Conservation (phyloP, 352 stramenopile genomes). For the Pythium volutum region DNA sequence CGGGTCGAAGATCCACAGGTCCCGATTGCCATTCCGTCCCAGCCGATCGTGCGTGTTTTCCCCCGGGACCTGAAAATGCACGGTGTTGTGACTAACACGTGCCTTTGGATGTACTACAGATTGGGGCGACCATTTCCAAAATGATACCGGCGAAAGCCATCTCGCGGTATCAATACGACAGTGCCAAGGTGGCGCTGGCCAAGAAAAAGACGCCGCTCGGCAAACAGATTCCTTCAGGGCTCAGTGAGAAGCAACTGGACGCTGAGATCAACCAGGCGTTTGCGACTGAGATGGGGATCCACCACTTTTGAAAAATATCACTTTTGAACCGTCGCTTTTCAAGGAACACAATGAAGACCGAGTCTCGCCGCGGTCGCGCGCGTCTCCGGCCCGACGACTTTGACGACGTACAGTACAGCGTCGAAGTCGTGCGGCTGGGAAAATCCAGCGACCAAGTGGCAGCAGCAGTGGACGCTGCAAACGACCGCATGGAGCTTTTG, state of each 20-base stretch:
- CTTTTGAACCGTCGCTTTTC: constrained; percentile 11
- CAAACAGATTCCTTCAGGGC: constrained; percentile 40
- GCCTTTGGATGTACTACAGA: constrained; percentile 16
- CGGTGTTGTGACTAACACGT: not conserved
- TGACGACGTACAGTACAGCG: constrained; percentile 58
- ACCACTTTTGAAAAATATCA: constrained; percentile 26
- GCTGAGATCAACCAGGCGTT: constrained; percentile 69
- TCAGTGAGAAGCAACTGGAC: constrained; percentile 53
- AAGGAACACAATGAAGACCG: constrained; percentile 20
- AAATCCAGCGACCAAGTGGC: constrained; percentile 2
- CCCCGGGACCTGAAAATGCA: not conserved
- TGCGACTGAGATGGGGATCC: constrained; percentile 56
- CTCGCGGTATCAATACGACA: constrained; percentile 53
- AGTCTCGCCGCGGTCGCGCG: not conserved
- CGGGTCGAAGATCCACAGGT: constrained; percentile 65
- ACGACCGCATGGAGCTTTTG: constrained; percentile 29
- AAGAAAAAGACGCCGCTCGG: constrained; percentile 68
- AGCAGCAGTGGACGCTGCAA: constrained; percentile 7
- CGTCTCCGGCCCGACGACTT: constrained; percentile 58
- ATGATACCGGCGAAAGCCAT: constrained; percentile 42
- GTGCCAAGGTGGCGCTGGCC: constrained; percentile 31
- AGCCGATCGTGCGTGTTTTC: constrained; percentile 38
- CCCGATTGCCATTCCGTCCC: constrained; percentile 23
- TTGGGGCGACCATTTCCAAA: constrained; percentile 30
- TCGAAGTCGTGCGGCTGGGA: constrained; percentile 47